Conservation (phyloP, 768 basidiomycete genomes). For the Russula sp. region DNA sequence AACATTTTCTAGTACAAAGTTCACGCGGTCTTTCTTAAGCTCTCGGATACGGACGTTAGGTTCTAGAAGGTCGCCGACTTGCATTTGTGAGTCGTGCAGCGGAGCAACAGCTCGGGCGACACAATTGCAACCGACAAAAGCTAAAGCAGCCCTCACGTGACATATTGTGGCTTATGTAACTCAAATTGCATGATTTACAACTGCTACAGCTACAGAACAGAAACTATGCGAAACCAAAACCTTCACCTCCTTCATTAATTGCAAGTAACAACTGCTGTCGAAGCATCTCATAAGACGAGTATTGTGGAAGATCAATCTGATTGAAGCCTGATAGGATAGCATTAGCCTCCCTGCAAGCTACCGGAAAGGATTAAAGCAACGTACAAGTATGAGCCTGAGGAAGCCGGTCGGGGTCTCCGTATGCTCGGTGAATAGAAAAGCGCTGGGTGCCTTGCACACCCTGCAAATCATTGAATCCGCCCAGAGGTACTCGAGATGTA, state of each 20-base stretch:
- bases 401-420: constrained; percentile 75
- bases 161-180: constrained; percentile 6
- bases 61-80: constrained; percentile 37
- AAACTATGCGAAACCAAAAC: constrained; percentile 74
- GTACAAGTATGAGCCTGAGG: constrained; percentile 88
- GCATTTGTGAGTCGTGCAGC: constrained; percentile 24
- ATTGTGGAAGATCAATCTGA: constrained; percentile 90
- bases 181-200: constrained; percentile 3
- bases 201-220: not conserved
- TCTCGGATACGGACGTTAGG: constrained; percentile 78
- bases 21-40: constrained; percentile 75
- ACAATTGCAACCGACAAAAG: too few species aligned
- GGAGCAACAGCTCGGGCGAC: too few species aligned
- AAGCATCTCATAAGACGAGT: constrained; percentile 94
- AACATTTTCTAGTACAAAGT: constrained; percentile 92
- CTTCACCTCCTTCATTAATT: constrained; percentile 93
- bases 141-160: not conserved
- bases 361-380: constrained; percentile 26
- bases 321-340: constrained; percentile 61
- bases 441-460: constrained; percentile 90
- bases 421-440: constrained; percentile 93
- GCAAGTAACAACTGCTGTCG: constrained; percentile 84
- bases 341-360: constrained; percentile 12
- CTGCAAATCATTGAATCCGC: constrained; percentile 92
- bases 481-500: constrained; percentile 86